phyloP scores from a whole-genome alignment of 2,329 filamentous ascomycete genomes.

The Rugonectria rugulosa region DNA sequence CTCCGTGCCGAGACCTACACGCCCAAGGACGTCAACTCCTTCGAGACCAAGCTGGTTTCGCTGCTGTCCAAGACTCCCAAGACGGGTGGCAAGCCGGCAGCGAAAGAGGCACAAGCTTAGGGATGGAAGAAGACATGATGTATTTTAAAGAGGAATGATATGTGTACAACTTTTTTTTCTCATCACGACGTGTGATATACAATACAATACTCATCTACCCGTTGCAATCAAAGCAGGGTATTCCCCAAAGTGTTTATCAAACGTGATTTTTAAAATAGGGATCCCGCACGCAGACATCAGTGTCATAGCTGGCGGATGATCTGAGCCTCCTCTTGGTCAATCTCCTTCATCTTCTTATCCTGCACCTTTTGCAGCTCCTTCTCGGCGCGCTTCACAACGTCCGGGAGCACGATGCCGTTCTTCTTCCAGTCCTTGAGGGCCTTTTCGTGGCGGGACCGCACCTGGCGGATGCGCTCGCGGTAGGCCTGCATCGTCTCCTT shows the following conservation, averaged over 20 bases:
- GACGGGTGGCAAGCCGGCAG: conserved; percentile 27
- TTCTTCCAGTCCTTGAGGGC: conserved; percentile 58
- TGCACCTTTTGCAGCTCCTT: conserved; percentile 57
- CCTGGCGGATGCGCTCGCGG: conserved; percentile 57
- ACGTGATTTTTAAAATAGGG: too few relatives aligned
- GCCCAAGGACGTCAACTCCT: conserved; percentile 43
- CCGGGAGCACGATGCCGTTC: conserved; percentile 52
- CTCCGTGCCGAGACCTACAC: conserved; percentile 48
- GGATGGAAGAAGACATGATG: conserved; percentile 10
- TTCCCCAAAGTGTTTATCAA: too few relatives aligned
- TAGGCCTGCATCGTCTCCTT: conserved; percentile 58
- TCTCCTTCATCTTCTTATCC: conserved; percentile 60
- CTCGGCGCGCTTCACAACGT: conserved; percentile 58
- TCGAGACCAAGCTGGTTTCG: conserved; percentile 50
- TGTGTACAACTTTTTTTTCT: conserved; percentile 35
- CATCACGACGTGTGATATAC: conserved; percentile 40
- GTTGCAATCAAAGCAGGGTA: background rate
- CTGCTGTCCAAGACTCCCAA: conserved; percentile 36
- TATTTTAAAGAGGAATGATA: conserved; percentile 28
- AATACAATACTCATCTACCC: conserved; percentile 34
- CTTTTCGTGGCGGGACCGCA: conserved; percentile 57
- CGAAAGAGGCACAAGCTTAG: conserved; percentile 38
- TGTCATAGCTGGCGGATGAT: conserved; percentile 50
- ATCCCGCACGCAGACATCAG: too few relatives aligned
- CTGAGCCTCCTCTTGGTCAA: conserved; percentile 60